Evolutionary conservation across 257 asterid genomes (phyloP), one percentile per base, ranked within the genome.

Genomic region (Misopates orontium): DNA sequence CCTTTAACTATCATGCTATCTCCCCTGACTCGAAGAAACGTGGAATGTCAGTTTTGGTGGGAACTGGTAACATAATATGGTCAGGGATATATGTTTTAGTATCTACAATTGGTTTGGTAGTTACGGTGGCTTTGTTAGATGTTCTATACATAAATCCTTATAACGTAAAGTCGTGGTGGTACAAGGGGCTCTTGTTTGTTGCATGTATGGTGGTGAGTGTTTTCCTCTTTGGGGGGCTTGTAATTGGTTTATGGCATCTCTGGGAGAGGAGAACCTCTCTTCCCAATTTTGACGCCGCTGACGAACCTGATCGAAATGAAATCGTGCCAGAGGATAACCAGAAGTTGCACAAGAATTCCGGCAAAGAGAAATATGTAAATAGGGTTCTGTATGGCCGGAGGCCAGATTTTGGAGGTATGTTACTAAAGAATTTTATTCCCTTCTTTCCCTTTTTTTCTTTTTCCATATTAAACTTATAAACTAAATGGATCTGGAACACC

Each of bases 21-120:
- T 68, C 69, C 66, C 74, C 80, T 4, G 68, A 79, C 66, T 71
- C 83, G 28, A 79, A 56, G 36, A 75, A 73, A 50, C 28, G 79
- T 49, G 82, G 77, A 64, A 88, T 91, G 82, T 91, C 96, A 0
- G 87, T 73, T 56, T 58, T 91, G 84, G 95, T 73, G 6, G 98
- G 98, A 57, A 91, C 98, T 1, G 96, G 98, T 10, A 78, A 85
- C 78, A 40, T 88, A 10, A 4, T 86, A 62, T 91, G 98, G 98
- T 80, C 96, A 0, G 98, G 98, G 68, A 40, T 80, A 20, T 91
- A 91, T 21, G 70, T 88, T 16, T 24, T 76, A 1, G 82, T 54
- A 3, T 86, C 95, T 1, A 86, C 88, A 10, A 16, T 83, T 15
- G 98, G 98, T 31, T 62, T 86, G 31, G 82, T 77, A 21, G 56